Evolutionary conservation across 2,329 filamentous ascomycete genomes (phyloP).

Genomic region (Fusarium globosum): DNA sequence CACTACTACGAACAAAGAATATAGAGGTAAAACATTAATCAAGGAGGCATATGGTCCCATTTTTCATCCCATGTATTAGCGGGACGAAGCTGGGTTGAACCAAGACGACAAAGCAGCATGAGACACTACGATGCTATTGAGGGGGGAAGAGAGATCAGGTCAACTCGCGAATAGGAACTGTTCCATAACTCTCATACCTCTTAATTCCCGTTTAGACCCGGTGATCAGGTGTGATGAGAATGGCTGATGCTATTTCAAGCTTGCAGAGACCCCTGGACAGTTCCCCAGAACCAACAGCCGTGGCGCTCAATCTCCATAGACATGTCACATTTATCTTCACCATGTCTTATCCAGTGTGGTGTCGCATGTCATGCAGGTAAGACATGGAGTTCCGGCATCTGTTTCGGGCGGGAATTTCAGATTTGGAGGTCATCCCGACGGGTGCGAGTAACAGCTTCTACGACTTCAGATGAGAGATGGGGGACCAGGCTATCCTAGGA

Average conservation of each 20-base stretch:
- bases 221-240: not conserved
- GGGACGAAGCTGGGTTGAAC: not conserved
- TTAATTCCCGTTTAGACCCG: not conserved
- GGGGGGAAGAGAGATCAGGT: not conserved
- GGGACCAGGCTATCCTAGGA: not conserved
- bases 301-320: not conserved
- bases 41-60: rapidly evolving
- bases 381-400: slow-evolving; percentile 18
- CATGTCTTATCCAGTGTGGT: not conserved
- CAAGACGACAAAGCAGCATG: not conserved
- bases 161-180: not conserved
- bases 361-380: slow-evolving; percentile 3
- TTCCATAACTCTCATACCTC: too few species aligned
- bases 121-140: not conserved
- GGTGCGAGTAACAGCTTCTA: slow-evolving; percentile 10
- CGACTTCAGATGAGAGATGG: not conserved
- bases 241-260: not conserved
- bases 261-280: not conserved
- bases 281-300: not conserved
- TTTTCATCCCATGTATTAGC: not conserved
- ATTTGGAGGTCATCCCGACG: slow-evolving; percentile 17
- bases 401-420: slow-evolving; percentile 35
- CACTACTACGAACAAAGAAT: not conserved
- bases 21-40: rapidly evolving
- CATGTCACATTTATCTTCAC: not conserved